Percentiles rank a stretch among this genome's conserved stretches.
Evolutionary conservation across 768 basidiomycete genomes (phyloP).

Genomic region (Tulasnella calospora): DNA sequence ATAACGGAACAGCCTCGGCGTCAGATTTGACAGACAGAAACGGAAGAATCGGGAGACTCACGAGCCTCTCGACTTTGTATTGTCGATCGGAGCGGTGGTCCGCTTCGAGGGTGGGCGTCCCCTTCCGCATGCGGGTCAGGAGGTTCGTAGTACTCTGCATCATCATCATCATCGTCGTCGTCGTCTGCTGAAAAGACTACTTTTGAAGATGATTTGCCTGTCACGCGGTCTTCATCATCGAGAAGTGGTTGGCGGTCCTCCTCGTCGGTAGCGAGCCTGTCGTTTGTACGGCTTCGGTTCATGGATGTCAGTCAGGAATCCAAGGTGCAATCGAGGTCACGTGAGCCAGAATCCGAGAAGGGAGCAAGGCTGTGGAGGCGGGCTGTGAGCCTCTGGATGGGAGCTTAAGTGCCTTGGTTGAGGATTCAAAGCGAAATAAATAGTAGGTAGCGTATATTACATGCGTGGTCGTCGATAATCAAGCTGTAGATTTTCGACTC

Average conservation of each 20-base stretch:
- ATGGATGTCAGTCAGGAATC: neutral
- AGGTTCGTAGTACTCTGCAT: constrained; percentile 18
- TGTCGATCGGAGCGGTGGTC: constrained; percentile 66
- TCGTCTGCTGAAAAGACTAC: constrained; percentile 28
- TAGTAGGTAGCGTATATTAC: neutral
- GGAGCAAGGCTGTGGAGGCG: neutral
- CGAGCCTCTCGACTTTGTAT: constrained; percentile 73
- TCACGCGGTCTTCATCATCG: neutral
- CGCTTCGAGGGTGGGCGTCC: constrained; percentile 34
- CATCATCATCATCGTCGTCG: constrained; percentile 26
- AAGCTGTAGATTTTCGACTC: neutral
- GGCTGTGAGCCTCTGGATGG: neutral
- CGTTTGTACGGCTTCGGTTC: neutral
- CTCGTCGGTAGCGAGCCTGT: neutral
- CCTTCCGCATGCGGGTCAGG: neutral
- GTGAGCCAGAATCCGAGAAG: neutral
- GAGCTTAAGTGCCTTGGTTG: neutral
- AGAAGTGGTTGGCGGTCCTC: constrained; percentile 21
- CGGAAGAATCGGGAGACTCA: constrained; percentile 40
- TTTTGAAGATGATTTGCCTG: neutral
- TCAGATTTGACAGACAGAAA: neutral
- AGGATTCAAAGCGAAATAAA: neutral
- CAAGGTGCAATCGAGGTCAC: neutral
- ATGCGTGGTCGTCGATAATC: neutral
- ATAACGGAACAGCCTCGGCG: neutral